phyloP scores from a whole-genome alignment of 495 filamentous ascomycete genomes.

The Pseudevernia furfuracea region DNA sequence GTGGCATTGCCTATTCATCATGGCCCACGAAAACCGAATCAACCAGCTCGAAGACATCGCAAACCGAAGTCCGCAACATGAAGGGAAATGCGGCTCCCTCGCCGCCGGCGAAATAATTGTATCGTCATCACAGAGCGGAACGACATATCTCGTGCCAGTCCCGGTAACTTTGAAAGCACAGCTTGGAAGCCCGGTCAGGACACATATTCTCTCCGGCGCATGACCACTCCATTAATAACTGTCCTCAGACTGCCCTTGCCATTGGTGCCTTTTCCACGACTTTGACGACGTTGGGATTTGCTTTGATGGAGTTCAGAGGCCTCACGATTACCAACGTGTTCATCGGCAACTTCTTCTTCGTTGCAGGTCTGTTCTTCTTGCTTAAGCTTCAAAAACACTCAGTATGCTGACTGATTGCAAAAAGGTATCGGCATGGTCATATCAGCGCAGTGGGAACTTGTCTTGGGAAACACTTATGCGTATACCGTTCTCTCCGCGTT shows the following conservation, averaged over 20 bases:
- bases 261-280: conserved; percentile 47
- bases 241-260: conserved; percentile 35
- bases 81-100: conserved; percentile 22
- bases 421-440: conserved; percentile 41
- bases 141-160: conserved; percentile 24
- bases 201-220: not conserved
- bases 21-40: conserved; percentile 26
- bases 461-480: conserved; percentile 42
- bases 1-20: not conserved
- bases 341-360: conserved; percentile 46
- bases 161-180: conserved; percentile 31
- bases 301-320: conserved; percentile 44
- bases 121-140: conserved; percentile 19
- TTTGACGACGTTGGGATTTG: conserved; percentile 41
- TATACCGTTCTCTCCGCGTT: conserved; percentile 47
- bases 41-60: conserved; percentile 27
- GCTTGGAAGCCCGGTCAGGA: conserved; percentile 28
- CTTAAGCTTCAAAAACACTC: not conserved
- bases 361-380: conserved; percentile 23
- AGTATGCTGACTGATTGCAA: not conserved
- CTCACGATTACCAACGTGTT: conserved; percentile 41
- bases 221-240: not conserved
- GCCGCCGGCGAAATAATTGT: conserved; percentile 16
- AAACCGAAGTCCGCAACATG: conserved; percentile 22
- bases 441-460: conserved; percentile 46